Evolutionary conservation across 805 yeast genomes (phyloP).

Genomic region (Kodamaea neixiangensis): DNA sequence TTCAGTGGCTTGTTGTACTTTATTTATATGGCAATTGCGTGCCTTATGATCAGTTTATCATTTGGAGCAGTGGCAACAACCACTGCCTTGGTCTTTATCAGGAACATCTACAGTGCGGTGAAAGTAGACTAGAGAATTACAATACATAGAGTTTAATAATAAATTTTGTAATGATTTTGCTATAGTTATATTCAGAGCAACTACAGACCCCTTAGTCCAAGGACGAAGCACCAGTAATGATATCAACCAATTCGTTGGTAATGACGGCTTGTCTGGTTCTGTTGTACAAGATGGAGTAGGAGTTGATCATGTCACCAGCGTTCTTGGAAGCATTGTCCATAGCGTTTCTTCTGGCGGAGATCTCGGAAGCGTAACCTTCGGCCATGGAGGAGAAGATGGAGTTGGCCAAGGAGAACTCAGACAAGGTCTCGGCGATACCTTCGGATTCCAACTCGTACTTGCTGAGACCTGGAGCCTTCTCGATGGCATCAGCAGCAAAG

Average conservation of each 20-base stretch:
- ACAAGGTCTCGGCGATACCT: slow-evolving; percentile 65
- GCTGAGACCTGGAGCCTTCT: slow-evolving; percentile 80
- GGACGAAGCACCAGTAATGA: slow-evolving; percentile 99
- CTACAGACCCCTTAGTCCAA: slow-evolving; percentile 59
- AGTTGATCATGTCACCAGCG: slow-evolving; percentile 98
- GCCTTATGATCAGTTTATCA: slow-evolving; percentile 61
- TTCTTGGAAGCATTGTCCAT: slow-evolving; percentile 99
- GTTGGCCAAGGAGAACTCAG: slow-evolving; percentile 90
- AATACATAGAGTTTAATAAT: background rate
- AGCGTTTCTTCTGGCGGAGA: slow-evolving; percentile 98
- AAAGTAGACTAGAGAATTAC: slow-evolving; percentile 48
- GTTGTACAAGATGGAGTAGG: slow-evolving; percentile 96
- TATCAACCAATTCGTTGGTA: slow-evolving; percentile 98
- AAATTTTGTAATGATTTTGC: background rate
- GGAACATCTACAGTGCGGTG: slow-evolving; percentile 57
- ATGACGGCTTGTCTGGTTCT: slow-evolving; percentile 99
- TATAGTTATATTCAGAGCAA: background rate
- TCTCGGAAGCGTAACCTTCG: slow-evolving; percentile 97
- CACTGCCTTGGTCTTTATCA: slow-evolving; percentile 66
- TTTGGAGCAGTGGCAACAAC: slow-evolving; percentile 76
- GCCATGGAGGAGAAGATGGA: slow-evolving; percentile 88
- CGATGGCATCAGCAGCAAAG: slow-evolving; percentile 70
- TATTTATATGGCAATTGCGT: slow-evolving; percentile 67
- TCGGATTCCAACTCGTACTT: slow-evolving; percentile 75
- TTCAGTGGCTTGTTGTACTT: slow-evolving; percentile 69